Evolutionary conservation across 768 basidiomycete species (phyloP), one percentile per base, ranked within the genome.

Genomic region (Suillus subluteus): DNA sequence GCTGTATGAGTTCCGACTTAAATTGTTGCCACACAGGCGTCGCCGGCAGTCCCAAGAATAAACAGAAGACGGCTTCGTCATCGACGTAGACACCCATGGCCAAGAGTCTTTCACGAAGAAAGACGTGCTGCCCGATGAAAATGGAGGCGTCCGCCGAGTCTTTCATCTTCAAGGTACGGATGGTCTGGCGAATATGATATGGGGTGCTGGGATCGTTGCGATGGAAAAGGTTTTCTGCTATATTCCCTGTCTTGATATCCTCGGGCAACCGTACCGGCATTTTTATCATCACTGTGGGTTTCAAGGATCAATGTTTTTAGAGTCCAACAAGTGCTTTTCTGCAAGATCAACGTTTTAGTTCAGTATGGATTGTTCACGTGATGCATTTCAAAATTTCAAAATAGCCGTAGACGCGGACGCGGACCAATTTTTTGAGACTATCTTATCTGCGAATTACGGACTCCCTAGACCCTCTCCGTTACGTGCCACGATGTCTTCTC

Each of bases 401-500:
- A 21, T 55, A 35, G n/a, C 9, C 30, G 5, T 7, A 18, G 32
- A 32, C 32, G 5, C 5, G 6, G 26, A 52, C n/a, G 1, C 5
- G n/a, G n/a, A 4, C 38, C 37, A 58, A 40, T 16, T 40, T 58
- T 58, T 11, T 15, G 21, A 8, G 23, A 26, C 16, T 18, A 59
- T 59, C 38, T 40, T 41, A 40, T 59, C 23, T 30, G 9, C 58
- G 11, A 15, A 13, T n/a, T 30, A 15, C 26, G 44, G 3, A 5
- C 46, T 12, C 6, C 48, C 16, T 30, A 52, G 11, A 50, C 30
- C 6, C 32, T 55, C 9, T 55, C 30, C 9, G 54, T 56, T 56
- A 35, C 32, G 32, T 41, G 9, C 35, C 11, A 43, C 18, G 1
- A 61, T 61, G 59, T 8, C 59, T 43, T 18, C 62, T 2, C 75